phyloP scores from a whole-genome alignment of 2,329 filamentous ascomycete species.

The Cyphellophora attinorum region DNA sequence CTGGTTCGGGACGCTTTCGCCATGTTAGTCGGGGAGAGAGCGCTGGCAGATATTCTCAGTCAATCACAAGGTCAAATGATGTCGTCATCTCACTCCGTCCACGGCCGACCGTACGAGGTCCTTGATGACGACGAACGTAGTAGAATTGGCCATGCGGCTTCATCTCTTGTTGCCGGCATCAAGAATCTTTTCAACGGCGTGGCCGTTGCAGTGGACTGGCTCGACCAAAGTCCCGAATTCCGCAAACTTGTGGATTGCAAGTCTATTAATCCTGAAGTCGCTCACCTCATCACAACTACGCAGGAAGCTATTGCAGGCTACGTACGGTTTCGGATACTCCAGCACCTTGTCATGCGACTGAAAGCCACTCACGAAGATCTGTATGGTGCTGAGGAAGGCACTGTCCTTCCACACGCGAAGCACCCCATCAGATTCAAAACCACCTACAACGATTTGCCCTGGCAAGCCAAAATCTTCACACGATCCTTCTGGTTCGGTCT shows the following conservation, averaged over 20 bases:
- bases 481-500: conserved; percentile 1
- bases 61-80: conserved; percentile 4
- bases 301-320: conserved; percentile 22
- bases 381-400: not conserved
- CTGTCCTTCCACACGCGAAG: not conserved
- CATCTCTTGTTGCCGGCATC: conserved; percentile 42
- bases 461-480: not conserved
- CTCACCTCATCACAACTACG: conserved; percentile 14
- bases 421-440: not conserved
- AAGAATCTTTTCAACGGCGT: conserved; percentile 24
- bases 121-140: conserved; percentile 48
- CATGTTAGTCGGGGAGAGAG: conserved; percentile 55
- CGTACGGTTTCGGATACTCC: conserved; percentile 23
- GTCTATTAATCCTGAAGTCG: conserved; percentile 8
- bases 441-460: not conserved
- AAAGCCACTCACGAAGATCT: not conserved
- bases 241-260: conserved; percentile 20
- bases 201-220: conserved; percentile 29
- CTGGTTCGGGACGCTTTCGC: conserved; percentile 42
- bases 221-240: conserved; percentile 23
- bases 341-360: not conserved
- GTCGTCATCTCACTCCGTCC: conserved; percentile 23
- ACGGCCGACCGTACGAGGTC: conserved; percentile 37
- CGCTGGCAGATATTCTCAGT: conserved; percentile 33
- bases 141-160: conserved; percentile 49